A percentile compares a stretch with the other conserved stretches of the same genome.
Conservation (phyloP, 768 basidiomycete genomes). For the Panaeolus papilionaceus region DNA sequence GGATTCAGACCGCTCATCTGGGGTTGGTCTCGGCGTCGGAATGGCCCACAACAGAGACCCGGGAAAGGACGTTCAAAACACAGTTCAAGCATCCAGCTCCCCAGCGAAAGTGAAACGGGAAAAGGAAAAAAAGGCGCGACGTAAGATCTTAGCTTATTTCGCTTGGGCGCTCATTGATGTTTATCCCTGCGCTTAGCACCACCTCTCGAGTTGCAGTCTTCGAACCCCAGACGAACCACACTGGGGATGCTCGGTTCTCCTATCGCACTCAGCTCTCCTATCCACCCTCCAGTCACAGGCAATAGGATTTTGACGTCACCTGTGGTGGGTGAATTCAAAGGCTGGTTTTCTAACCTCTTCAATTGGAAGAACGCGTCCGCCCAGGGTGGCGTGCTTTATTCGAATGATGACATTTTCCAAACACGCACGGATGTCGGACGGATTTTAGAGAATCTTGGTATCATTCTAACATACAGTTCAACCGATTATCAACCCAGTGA, state of each 20-base stretch:
- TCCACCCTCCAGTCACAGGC: conserved; percentile 37
- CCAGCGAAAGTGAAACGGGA: conserved; percentile 45
- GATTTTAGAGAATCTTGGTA: conserved; percentile 70
- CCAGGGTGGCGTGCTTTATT: conserved; percentile 54
- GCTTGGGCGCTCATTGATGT: conserved; percentile 8
- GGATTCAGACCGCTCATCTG: conserved; percentile 37
- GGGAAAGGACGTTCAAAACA: conserved; percentile 51
- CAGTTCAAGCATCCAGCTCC: conserved; percentile 30
- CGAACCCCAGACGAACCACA: conserved; percentile 53
- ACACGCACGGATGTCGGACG: conserved; percentile 71
- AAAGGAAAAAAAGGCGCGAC: conserved; percentile 59
- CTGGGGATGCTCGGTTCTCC: conserved; percentile 56
- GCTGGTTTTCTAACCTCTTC: conserved; percentile 96
- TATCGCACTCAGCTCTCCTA: conserved; percentile 45
- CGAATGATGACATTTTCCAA: conserved; percentile 55
- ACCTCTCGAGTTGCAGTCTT: conserved; percentile 57
- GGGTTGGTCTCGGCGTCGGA: conserved; percentile 41
- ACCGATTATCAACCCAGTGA: conserved; percentile 25
- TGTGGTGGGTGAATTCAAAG: conserved; percentile 84
- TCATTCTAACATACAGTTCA: conserved; percentile 49
- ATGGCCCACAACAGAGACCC: conserved; percentile 53
- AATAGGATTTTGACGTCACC: conserved; percentile 60
- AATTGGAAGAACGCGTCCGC: conserved; percentile 77
- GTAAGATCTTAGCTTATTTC: conserved; percentile 45
- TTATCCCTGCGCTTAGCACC: conserved; percentile 48